phyloP scores from a whole-genome alignment of 208 protist genomes.

The Leishmania aethiopica region DNA sequence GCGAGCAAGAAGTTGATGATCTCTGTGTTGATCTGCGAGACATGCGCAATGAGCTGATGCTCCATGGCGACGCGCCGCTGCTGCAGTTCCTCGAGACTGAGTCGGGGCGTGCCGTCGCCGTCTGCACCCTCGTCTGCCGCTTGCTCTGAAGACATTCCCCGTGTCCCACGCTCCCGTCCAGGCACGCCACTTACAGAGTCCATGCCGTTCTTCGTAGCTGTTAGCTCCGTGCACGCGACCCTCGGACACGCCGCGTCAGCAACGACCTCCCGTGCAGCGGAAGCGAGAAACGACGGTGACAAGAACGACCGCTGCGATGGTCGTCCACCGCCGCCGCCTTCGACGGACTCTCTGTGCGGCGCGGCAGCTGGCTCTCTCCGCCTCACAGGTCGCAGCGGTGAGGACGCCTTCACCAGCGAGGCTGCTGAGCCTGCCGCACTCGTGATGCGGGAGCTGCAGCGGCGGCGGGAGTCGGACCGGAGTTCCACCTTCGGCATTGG shows the following conservation, averaged over 20 bases:
- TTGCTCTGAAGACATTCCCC: background rate
- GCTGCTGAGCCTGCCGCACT: background rate
- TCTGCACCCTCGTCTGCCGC: background rate
- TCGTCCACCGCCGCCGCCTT: background rate
- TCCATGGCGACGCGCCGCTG: slow-evolving; percentile 34
- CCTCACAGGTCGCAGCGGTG: background rate
- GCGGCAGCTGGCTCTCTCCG: background rate
- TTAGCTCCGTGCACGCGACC: background rate
- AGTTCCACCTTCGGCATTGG: slow-evolving; percentile 13
- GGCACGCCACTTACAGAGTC: background rate
- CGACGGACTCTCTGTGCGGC: no score
- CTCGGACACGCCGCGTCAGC: background rate
- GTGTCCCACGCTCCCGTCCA: background rate
- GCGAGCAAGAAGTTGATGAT: slow-evolving; percentile 83
- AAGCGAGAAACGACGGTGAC: background rate
- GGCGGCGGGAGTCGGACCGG: background rate
- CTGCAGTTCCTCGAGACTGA: slow-evolving; percentile 11
- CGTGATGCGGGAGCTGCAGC: slow-evolving; percentile 9
- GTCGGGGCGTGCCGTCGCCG: background rate
- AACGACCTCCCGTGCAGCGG: background rate
- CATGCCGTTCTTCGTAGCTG: background rate
- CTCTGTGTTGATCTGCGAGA: slow-evolving; percentile 83
- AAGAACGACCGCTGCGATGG: background rate
- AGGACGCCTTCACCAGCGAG: background rate
- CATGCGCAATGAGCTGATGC: slow-evolving; percentile 47